Evolutionary conservation across 2,329 filamentous ascomycete species (phyloP), one percentile per base, ranked within the genome.

Genomic region (Colletotrichum navitas): DNA sequence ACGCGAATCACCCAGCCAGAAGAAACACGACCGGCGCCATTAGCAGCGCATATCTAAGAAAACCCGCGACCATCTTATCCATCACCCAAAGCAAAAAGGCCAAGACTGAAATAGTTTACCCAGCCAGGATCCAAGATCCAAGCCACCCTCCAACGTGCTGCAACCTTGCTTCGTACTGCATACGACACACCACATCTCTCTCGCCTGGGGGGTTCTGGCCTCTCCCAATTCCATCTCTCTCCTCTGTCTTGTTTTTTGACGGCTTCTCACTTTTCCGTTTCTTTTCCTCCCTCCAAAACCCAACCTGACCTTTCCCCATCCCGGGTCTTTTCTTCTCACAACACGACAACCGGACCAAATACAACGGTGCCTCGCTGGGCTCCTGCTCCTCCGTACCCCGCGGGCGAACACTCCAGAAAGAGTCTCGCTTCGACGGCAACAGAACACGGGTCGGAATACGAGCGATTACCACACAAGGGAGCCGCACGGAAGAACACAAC

Each of bases 141-240:
- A 68, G 63, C 69, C 68, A 71, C 59, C 39, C 34, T 55, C 36
- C 41, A 59, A 59, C 52, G 51, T 63, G 64, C 56, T 41, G 39
- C 5, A 29, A 58, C 36, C 45, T 29, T 18, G 41, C 45, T n/a
- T n/a, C 47, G 21, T 21, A 60, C 54, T 43, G 29, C 43, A 54
- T 18, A 43, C 41, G 41, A 43, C 52, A 32, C 43, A 47, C 12
- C 58, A 26, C 64, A 41, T 26, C 43, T 4, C 6, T n/a, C 6
- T n/a, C 43, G 18, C 18, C 43, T 21, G 8, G 43, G 8, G 43
- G 18, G 18, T 21, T n/a, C 39, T 43, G 29, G 29, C 54, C 32
- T n/a, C n/a, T 39, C 64, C 55, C 62, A 34, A 39, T 68, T 5
- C 66, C 62, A 16, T n/a, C 61, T 52, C 4, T 47, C 6, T 36